phyloP scores from a whole-genome alignment of 305 asterid genomes.

The Fraxinus baroniana region DNA sequence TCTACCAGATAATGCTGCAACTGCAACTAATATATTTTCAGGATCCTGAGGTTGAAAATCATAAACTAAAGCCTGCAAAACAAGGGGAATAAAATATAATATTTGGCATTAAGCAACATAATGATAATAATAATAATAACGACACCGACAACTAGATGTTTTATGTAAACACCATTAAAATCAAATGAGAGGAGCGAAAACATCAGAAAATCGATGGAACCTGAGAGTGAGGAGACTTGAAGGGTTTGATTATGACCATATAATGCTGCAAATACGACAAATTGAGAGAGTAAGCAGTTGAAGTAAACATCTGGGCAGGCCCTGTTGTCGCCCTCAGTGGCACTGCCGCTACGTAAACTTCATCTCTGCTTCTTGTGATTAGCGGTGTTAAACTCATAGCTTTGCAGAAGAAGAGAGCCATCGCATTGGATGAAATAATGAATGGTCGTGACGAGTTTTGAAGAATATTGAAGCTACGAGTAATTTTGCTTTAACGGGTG shows the following conservation, averaged over 20 bases:
- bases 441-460: background rate
- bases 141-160: background rate
- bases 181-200: background rate
- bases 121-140: background rate
- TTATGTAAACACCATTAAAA: background rate
- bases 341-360: slow-evolving; percentile 65
- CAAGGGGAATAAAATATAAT: background rate
- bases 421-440: background rate
- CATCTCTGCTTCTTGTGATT: slow-evolving; percentile 31
- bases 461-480: background rate
- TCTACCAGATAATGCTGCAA: slow-evolving; percentile 56
- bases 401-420: background rate
- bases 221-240: slow-evolving; percentile 24
- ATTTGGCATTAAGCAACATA: background rate
- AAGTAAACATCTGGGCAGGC: slow-evolving; percentile 55
- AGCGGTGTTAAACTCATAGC: background rate
- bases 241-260: slow-evolving; percentile 64
- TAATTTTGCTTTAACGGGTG: background rate
- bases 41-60: slow-evolving; percentile 87
- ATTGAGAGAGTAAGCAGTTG: slow-evolving; percentile 58
- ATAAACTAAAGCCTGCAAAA: slow-evolving; percentile 45
- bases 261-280: slow-evolving; percentile 60
- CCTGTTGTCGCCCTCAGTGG: slow-evolving; percentile 56
- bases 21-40: slow-evolving; percentile 56
- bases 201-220: background rate